Conservation (phyloP, 108 stramenopile genomes). For the Skeletonema costatum region DNA sequence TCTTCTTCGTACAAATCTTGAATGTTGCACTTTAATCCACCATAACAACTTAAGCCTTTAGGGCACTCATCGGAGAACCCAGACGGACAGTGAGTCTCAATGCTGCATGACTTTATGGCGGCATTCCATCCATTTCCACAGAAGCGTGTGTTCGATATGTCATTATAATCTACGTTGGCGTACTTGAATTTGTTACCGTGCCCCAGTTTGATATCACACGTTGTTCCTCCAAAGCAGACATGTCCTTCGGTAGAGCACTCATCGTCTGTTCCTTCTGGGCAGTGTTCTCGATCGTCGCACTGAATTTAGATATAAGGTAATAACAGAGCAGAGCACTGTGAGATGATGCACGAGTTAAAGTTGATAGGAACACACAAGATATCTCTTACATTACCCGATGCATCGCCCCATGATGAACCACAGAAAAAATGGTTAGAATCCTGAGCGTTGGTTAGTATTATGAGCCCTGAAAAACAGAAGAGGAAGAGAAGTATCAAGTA, state of each 20-base stretch:
- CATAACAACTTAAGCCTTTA: constrained; percentile 23
- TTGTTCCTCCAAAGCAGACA: constrained; percentile 40
- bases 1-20: constrained; percentile 24
- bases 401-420: constrained; percentile 28
- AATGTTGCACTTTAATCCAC: constrained; percentile 33
- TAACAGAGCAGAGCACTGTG: not conserved
- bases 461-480: not conserved
- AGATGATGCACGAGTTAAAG: not conserved
- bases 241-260: constrained; percentile 16
- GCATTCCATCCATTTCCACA: constrained; percentile 30
- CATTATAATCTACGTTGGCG: constrained; percentile 34
- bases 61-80: constrained; percentile 35
- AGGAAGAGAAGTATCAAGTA: not conserved
- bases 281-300: constrained; percentile 35
- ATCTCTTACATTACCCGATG: not conserved
- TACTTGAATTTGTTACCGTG: constrained; percentile 28
- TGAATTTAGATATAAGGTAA: not conserved
- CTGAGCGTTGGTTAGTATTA: not conserved
- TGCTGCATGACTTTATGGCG: constrained; percentile 23
- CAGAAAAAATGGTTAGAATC: constrained; percentile 24
- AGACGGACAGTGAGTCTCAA: constrained; percentile 38
- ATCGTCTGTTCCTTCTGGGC: constrained; percentile 22
- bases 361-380: not conserved
- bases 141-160: constrained; percentile 21
- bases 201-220: constrained; percentile 21